Percentiles rank a stretch among this genome's conserved stretches.
These are phyloP conservation scores for Bipolaris sorokiniana DNA, from an alignment of 2,329 filamentous ascomycete species.

Conservation along the genomic window DNA sequence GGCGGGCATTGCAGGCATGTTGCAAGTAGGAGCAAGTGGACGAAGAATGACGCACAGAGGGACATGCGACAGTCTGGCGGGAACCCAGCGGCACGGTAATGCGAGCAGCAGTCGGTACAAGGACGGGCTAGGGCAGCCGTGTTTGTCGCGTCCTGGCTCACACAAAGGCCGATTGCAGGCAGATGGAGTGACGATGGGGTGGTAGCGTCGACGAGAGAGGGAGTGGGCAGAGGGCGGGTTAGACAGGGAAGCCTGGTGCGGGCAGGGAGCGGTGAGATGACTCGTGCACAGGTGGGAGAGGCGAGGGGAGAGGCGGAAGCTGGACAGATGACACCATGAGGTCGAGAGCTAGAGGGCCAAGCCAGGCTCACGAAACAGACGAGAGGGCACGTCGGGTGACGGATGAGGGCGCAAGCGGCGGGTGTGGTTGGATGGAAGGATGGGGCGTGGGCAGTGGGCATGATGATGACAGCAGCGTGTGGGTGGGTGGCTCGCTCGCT, in stretches of 20 bases:
- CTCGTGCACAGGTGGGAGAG: conserved; percentile 33
- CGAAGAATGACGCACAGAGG: conserved; percentile 24
- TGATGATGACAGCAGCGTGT: neutral
- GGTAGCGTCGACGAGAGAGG: conserved; percentile 38
- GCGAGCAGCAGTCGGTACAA: conserved; percentile 22
- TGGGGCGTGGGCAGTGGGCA: conserved; percentile 1
- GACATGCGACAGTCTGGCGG: conserved; percentile 3
- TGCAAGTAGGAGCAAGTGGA: conserved; percentile 7
- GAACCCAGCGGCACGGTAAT: conserved; percentile 28
- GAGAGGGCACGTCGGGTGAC: conserved; percentile 37
- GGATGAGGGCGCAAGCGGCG: conserved; percentile 30
- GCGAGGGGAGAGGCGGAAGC: conserved; percentile 28
- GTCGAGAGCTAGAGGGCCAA: conserved; percentile 17
- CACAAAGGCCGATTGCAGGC: conserved; percentile 31
- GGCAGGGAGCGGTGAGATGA: conserved; percentile 45
- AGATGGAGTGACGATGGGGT: conserved; percentile 26
- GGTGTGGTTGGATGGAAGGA: conserved; percentile 5
- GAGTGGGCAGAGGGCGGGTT: conserved; percentile 18
- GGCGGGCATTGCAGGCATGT: conserved; percentile 14
- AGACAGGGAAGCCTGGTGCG: conserved; percentile 33
- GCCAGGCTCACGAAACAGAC: conserved; percentile 27
- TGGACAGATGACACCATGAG: conserved; percentile 47
- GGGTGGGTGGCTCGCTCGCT: conserved; percentile 2
- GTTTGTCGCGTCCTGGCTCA: conserved; percentile 26
- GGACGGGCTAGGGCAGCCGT: conserved; percentile 37